Conservation (phyloP, 192 early-diverging fungal genomes). For the Chytriomyces hyalinus region DNA sequence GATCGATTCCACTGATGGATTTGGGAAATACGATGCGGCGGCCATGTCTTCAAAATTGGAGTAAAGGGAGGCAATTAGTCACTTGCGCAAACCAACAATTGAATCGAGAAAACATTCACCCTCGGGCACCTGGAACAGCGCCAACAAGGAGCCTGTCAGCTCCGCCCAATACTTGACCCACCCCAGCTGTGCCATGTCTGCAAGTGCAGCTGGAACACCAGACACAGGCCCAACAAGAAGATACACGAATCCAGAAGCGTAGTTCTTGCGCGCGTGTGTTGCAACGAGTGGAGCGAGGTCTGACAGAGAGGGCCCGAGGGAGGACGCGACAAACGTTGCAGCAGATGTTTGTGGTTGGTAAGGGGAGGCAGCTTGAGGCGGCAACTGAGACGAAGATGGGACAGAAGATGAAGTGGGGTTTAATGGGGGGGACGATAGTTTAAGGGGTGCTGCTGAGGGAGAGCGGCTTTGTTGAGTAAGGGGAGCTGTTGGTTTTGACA, state of each 20-base stretch:
- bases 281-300: conserved; percentile 26
- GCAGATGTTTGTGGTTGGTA: background rate
- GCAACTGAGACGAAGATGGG: no score
- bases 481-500: no score
- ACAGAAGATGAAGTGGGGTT: background rate
- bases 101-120: background rate
- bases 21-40: conserved; percentile 22
- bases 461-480: no score
- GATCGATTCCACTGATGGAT: conserved; percentile 17
- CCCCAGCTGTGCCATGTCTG: background rate
- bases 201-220: background rate
- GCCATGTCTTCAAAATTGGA: conserved; percentile 13
- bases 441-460: no score
- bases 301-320: conserved; percentile 1
- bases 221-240: background rate
- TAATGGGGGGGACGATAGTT: no score
- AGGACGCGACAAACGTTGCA: background rate
- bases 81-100: background rate
- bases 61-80: background rate
- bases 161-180: conserved; percentile 36
- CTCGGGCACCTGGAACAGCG: conserved; percentile 26
- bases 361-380: background rate
- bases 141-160: background rate
- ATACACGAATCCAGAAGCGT: conserved; percentile 21
- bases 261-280: conserved; percentile 4